A percentile compares a stretch with the other conserved stretches of the same genome.
phyloP scores from a whole-genome alignment of 2,329 filamentous ascomycete species.

The Aspergillus sp. region DNA sequence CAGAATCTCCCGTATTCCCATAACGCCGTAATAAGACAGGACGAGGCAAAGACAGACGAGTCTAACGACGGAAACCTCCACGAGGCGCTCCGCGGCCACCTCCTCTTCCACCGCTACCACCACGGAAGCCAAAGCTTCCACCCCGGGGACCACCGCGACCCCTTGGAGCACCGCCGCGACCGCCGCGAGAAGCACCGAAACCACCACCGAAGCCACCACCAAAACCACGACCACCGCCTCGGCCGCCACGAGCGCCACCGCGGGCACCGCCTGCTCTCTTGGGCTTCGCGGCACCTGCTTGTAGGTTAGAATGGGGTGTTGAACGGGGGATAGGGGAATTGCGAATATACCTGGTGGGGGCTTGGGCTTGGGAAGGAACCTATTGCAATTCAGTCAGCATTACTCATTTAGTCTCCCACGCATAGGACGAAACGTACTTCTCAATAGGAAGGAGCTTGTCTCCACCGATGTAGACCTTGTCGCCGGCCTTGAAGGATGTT shows the following conservation, averaged over 20 bases:
- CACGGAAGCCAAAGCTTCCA: conserved; percentile 26
- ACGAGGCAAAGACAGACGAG: conserved; percentile 32
- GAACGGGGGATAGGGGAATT: not conserved
- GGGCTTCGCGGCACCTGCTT: conserved; percentile 68
- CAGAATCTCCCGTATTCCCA: conserved; percentile 46
- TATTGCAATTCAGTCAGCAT: conserved; percentile 35
- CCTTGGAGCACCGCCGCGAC: conserved; percentile 49
- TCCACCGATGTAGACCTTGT: conserved; percentile 94
- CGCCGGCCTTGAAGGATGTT: conserved; percentile 89
- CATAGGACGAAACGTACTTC: conserved; percentile 56
- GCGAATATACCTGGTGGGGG: conserved; percentile 55
- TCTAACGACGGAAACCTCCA: conserved; percentile 33
- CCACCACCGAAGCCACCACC: conserved; percentile 32
- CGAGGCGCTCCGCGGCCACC: conserved; percentile 40
- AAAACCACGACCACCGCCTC: conserved; percentile 57
- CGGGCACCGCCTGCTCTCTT: conserved; percentile 67
- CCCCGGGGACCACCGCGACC: conserved; percentile 31
- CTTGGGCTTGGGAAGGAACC: conserved; percentile 94
- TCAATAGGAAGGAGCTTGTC: conserved; percentile 96
- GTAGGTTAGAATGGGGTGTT: conserved; percentile 25
- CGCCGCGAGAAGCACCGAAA: conserved; percentile 38
- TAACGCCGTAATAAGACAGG: conserved; percentile 50
- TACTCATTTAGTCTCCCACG: not conserved
- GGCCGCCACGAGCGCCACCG: conserved; percentile 49
- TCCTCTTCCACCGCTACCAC: conserved; percentile 50